Percentiles rank a stretch among this genome's conserved stretches.
phyloP scores from a whole-genome alignment of 768 basidiomycete species.

The Hypholoma sublateritium region DNA sequence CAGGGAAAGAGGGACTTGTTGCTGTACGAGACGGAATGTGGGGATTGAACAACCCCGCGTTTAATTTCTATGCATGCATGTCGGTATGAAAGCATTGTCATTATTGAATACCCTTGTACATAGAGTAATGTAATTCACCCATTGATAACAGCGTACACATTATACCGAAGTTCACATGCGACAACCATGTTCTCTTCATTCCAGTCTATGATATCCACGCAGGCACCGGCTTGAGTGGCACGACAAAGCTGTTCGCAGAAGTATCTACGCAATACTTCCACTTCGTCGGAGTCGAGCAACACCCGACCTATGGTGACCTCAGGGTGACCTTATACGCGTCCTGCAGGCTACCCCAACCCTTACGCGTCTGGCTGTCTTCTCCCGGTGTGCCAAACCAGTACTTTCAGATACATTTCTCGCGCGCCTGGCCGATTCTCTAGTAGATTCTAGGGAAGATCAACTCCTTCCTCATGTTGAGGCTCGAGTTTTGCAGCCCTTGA shows the following conservation, averaged over 20 bases:
- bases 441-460: too few species aligned
- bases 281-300: not conserved
- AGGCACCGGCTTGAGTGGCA: not conserved
- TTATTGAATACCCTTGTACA: too few species aligned
- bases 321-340: too few species aligned
- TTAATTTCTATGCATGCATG: not conserved
- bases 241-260: not conserved
- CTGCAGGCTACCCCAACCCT: too few species aligned
- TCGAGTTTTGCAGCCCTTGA: too few species aligned
- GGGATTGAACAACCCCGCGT: slow-evolving; percentile 39
- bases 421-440: not conserved
- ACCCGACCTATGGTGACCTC: too few species aligned
- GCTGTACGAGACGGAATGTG: slow-evolving; percentile 69
- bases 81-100: too few species aligned
- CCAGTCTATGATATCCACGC: not conserved
- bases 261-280: not conserved
- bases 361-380: too few species aligned
- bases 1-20: slow-evolving; percentile 77
- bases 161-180: too few species aligned
- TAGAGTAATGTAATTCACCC: too few species aligned
- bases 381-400: not conserved
- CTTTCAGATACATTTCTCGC: not conserved
- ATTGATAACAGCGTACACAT: too few species aligned
- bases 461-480: too few species aligned
- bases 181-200: not conserved